Conservation (phyloP, 2,329 filamentous ascomycete species). For the Pyricularia pennisetigena region DNA sequence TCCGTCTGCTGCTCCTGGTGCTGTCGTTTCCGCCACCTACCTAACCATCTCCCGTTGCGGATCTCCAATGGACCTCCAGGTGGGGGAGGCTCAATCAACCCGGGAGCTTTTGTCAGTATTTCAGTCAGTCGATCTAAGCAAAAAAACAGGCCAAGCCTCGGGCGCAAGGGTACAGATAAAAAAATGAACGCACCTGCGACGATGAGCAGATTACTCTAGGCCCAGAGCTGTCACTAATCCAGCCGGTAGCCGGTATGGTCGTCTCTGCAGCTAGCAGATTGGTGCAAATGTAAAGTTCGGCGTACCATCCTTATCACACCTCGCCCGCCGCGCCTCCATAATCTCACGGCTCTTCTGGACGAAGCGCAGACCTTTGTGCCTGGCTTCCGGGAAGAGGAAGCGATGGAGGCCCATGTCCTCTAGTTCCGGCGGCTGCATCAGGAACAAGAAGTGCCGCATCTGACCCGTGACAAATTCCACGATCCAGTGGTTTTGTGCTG, state of each 20-base stretch:
- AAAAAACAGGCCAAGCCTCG: too few species aligned
- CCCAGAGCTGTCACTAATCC: not conserved
- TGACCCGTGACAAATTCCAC: not conserved
- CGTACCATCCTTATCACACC: not conserved
- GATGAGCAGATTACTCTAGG: not conserved
- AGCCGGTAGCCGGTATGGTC: not conserved
- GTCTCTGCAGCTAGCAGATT: not conserved
- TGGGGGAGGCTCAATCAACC: constrained; percentile 12
- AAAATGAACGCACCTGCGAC: too few species aligned
- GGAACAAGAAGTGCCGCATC: not conserved
- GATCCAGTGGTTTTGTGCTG: not conserved
- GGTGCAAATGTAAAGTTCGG: not conserved
- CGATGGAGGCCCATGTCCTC: not conserved
- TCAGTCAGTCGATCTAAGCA: too few species aligned
- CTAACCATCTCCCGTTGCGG: too few species aligned
- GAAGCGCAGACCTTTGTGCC: not conserved
- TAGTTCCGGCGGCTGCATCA: not conserved
- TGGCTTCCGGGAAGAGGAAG: not conserved
- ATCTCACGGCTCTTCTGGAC: not conserved
- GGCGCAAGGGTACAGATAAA: too few species aligned
- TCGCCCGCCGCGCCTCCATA: too few species aligned
- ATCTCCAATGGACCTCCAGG: too few species aligned
- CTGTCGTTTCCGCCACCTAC: too few species aligned
- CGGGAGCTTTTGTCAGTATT: constrained; percentile 5
- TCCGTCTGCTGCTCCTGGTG: constrained; percentile 18